These are phyloP conservation scores for Chrysoporthe cubensis DNA, from an alignment of 2,329 filamentous ascomycete species.

Conservation along the genomic window DNA sequence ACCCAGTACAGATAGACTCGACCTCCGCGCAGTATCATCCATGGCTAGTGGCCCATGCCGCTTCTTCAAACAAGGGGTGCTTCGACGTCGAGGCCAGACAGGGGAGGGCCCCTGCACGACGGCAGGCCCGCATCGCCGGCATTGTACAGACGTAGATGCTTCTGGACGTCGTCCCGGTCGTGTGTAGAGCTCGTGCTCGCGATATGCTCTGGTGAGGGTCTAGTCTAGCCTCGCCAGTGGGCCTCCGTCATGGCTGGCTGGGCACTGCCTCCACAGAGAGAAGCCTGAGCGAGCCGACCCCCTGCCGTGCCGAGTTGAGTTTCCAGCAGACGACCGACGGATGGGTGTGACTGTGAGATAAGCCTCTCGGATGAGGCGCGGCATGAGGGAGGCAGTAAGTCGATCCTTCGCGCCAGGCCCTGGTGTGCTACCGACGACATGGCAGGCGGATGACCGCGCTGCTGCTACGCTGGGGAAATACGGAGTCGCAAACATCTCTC, in stretches of 20 bases:
- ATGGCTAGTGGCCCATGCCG: neutral
- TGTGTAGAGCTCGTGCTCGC: neutral
- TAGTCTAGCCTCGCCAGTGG: neutral
- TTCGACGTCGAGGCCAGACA: neutral
- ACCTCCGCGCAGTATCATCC: neutral
- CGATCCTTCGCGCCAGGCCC: neutral
- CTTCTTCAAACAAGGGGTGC: conserved; percentile 19
- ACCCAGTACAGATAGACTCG: neutral
- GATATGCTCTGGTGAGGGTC: neutral
- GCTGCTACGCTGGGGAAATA: neutral
- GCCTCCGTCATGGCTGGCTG: neutral
- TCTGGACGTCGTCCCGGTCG: neutral
- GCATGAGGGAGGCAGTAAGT: neutral
- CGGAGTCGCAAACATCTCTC: too few relatives aligned
- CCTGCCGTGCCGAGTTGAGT: neutral
- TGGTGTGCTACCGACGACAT: neutral
- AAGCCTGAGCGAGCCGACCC: neutral
- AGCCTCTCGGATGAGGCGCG: neutral
- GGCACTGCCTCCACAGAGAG: neutral
- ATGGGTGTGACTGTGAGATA: neutral
- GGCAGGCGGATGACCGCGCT: neutral
- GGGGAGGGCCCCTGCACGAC: conserved; percentile 13
- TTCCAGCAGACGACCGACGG: neutral
- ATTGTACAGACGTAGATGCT: neutral
- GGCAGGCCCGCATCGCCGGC: neutral